Base-by-base conservation (phyloP, 306 rosid species). In the Herpetospermum pedunculosum region DNA sequence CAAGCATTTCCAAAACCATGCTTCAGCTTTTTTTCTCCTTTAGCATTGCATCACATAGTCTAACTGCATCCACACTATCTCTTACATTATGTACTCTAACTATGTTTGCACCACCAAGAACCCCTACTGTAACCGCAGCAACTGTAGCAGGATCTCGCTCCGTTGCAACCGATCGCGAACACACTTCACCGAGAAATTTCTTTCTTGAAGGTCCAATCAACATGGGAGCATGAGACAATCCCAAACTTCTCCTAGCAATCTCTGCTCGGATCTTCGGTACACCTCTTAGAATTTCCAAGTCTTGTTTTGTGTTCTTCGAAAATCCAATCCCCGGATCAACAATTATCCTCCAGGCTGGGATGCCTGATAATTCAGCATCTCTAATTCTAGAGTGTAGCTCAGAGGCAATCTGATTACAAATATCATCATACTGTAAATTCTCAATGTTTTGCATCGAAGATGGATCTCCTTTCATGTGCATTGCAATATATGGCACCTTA, bases 401-500 rank as follows among this genome's bases (percentile, higher is more conserved):
- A 10, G 83, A 85, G 50, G 91, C 90, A 78, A 94, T 75, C 68
- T 94, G 85, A 75, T 85, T 76, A 72, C 88, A 91, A 30, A 87
- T 92, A 78, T 91, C 38, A 76, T 89, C 87, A 76, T 94, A 94
- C 53, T 82, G 81, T 78, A 91, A 77, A 82, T 88, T 91, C 68
- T 85, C 90, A 11, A 50, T 55, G 77, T 77, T 89, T 81, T 89
- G 90, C 99, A 94, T 94, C 4, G 91, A 84, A 47, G 84, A 84
- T 6, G 95, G 99, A 40, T 89, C 95, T 34, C 99, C 97, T 76
- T 96, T 89, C 97, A 89, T 89, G 80, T 91, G 99, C 96, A 91
- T 94, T 69, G 95, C 99, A 83, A 84, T 81, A 75, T 87, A 89
- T 71, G 97, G 99, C 77, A 89, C 96, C 76, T 79, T 80, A 52